These are phyloP conservation scores for Trichoderma endophyticum DNA, from an alignment of 2,329 filamentous ascomycete genomes.

Conservation along the genomic window DNA sequence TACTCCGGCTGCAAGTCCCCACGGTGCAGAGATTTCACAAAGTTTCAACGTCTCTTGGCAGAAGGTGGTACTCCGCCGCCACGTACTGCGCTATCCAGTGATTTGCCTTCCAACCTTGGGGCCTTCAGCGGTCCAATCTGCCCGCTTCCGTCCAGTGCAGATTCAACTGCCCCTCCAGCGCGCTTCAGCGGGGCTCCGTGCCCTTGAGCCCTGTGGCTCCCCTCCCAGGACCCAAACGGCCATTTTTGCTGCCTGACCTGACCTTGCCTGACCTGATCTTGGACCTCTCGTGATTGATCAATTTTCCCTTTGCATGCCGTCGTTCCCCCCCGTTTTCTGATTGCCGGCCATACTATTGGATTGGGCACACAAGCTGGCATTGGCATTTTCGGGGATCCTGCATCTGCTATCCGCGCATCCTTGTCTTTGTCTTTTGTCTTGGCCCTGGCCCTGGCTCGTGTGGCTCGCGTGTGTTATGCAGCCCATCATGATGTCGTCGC, in stretches of 20 bases:
- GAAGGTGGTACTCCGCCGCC: not conserved
- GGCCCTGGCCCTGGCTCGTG: not conserved
- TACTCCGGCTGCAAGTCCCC: not conserved
- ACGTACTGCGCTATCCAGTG: not conserved
- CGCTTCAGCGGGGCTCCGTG: not conserved
- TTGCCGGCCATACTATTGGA: slow-evolving; percentile 5
- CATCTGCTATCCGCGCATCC: not conserved
- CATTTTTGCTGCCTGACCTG: slow-evolving; percentile 8
- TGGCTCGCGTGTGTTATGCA: slow-evolving; percentile 13
- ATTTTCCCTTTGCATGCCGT: slow-evolving; percentile 1
- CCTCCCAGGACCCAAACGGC: not conserved
- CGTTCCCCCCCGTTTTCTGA: not conserved
- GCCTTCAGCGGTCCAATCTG: not conserved
- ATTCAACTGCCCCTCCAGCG: not conserved
- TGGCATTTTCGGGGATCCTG: not conserved
- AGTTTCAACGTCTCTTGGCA: too few relatives aligned
- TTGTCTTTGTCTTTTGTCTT: not conserved
- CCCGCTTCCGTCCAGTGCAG: not conserved
- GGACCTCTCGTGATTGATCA: slow-evolving; percentile 13
- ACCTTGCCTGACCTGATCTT: not conserved
- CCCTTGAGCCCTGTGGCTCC: slow-evolving; percentile 1
- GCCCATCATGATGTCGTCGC: slow-evolving; percentile 14
- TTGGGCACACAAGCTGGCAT: not conserved
- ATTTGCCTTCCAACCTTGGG: not conserved
- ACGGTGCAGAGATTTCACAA: too few relatives aligned